Evolutionary conservation across 305 asterid genomes (phyloP).

Genomic region (Fraxinus greggii): DNA sequence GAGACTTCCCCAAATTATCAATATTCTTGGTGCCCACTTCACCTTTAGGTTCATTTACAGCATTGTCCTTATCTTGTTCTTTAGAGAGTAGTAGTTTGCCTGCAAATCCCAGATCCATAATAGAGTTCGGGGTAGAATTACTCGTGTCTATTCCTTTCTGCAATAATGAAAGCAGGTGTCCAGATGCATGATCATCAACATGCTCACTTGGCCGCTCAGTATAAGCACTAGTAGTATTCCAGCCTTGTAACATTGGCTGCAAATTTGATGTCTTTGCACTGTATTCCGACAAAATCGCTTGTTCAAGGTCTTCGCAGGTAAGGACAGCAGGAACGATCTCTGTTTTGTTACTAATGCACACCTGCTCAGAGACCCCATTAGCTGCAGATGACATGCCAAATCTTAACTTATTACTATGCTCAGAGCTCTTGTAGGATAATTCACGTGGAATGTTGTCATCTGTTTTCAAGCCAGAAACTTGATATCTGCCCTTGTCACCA

Average conservation of each 20-base stretch:
- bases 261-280: constrained; percentile 39
- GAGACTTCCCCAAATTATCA: constrained; percentile 38
- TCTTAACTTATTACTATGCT: constrained; percentile 32
- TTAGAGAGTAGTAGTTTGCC: constrained; percentile 33
- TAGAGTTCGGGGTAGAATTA: constrained; percentile 24
- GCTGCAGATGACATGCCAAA: constrained; percentile 38
- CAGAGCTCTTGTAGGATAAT: constrained; percentile 32
- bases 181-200: constrained; percentile 56
- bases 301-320: constrained; percentile 97
- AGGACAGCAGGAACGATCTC: constrained; percentile 56
- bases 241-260: constrained; percentile 36
- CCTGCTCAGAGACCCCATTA: constrained; percentile 48
- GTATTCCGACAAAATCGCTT: constrained; percentile 72
- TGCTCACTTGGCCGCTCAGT: constrained; percentile 39
- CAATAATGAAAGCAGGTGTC: constrained; percentile 82
- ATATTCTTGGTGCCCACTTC: constrained; percentile 38
- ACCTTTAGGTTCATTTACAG: constrained; percentile 40
- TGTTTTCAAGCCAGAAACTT: constrained; percentile 34
- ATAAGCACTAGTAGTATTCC: constrained; percentile 34
- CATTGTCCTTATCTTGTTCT: constrained; percentile 30
- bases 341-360: constrained; percentile 34
- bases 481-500: constrained; percentile 57
- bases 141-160: constrained; percentile 51
- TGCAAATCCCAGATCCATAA: constrained; percentile 30
- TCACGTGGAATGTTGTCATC: constrained; percentile 32